phyloP scores from a whole-genome alignment of 306 rosid species.

The Carpinus fangiana region DNA sequence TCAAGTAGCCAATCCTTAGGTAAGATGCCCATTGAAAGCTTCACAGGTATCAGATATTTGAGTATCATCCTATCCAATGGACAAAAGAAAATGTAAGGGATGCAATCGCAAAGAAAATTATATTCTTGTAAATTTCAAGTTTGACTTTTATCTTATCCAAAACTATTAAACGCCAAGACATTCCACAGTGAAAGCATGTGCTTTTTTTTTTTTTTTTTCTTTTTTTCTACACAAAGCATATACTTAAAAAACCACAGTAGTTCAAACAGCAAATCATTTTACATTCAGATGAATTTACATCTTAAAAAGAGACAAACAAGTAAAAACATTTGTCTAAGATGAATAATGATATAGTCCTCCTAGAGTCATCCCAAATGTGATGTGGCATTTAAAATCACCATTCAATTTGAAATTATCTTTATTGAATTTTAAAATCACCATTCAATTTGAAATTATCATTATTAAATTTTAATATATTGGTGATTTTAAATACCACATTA shows the following conservation, averaged over 20 bases:
- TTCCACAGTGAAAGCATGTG: background rate
- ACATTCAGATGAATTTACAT: background rate
- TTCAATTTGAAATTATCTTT: too few relatives aligned
- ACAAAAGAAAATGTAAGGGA: constrained; percentile 25
- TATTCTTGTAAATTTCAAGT: background rate
- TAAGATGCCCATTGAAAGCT: constrained; percentile 94
- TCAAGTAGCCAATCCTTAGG: constrained; percentile 71
- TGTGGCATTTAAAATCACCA: too few relatives aligned
- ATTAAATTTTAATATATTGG: too few relatives aligned
- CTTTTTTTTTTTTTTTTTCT: background rate
- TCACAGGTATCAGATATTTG: constrained; percentile 91
- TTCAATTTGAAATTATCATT: too few relatives aligned
- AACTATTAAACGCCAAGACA: background rate
- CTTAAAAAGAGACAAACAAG: background rate
- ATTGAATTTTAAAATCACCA: too few relatives aligned
- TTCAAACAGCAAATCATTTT: background rate
- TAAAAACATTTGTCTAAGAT: background rate
- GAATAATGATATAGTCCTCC: too few relatives aligned
- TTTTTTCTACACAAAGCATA: background rate
- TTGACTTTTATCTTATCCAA: background rate
- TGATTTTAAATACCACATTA: too few relatives aligned
- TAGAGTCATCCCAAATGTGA: too few relatives aligned
- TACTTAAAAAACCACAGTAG: background rate
- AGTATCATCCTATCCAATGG: constrained; percentile 72
- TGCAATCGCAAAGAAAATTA: background rate